Evolutionary conservation across 2,329 filamentous ascomycete genomes (phyloP).

Genomic region (Fusarium cyanostomum): DNA sequence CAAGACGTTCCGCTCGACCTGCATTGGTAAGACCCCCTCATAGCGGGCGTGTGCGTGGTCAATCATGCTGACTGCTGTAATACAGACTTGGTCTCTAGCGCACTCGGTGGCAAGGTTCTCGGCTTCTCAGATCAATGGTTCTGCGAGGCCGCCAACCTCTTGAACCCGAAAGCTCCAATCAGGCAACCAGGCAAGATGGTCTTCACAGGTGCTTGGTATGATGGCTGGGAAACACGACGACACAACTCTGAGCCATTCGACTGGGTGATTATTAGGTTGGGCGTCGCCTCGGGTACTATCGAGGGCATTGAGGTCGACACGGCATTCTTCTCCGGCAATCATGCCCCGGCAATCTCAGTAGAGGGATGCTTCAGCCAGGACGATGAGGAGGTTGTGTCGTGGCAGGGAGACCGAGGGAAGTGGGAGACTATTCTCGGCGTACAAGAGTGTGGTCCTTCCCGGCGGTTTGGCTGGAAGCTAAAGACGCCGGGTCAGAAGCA

Average conservation of each 20-base stretch:
- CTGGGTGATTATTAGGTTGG: slow-evolving; percentile 73
- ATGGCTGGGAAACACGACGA: slow-evolving; percentile 74
- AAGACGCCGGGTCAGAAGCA: slow-evolving; percentile 66
- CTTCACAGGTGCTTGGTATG: slow-evolving; percentile 75
- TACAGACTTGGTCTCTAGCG: slow-evolving; percentile 68
- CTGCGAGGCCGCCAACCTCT: slow-evolving; percentile 70
- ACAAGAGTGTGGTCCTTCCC: slow-evolving; percentile 77
- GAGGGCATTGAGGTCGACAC: slow-evolving; percentile 83
- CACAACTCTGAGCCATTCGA: slow-evolving; percentile 73
- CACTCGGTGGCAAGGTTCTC: slow-evolving; percentile 70
- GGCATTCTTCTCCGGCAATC: slow-evolving; percentile 83
- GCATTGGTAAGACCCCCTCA: slow-evolving; percentile 61
- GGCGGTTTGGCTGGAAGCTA: slow-evolving; percentile 78
- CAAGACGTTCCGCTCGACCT: slow-evolving; percentile 67
- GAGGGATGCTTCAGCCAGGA: slow-evolving; percentile 75
- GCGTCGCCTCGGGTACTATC: slow-evolving; percentile 76
- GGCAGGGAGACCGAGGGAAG: slow-evolving; percentile 65
- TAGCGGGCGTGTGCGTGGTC: too few species aligned
- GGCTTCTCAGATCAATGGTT: slow-evolving; percentile 76
- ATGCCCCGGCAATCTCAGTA: slow-evolving; percentile 81
- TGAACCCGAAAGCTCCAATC: slow-evolving; percentile 71
- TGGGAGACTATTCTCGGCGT: slow-evolving; percentile 78
- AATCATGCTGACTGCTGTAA: neutral
- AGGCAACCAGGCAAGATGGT: slow-evolving; percentile 74
- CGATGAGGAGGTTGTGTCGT: slow-evolving; percentile 71